Base-by-base conservation (phyloP, 805 yeast species). In the Wickerhamiella shivajii region DNA sequence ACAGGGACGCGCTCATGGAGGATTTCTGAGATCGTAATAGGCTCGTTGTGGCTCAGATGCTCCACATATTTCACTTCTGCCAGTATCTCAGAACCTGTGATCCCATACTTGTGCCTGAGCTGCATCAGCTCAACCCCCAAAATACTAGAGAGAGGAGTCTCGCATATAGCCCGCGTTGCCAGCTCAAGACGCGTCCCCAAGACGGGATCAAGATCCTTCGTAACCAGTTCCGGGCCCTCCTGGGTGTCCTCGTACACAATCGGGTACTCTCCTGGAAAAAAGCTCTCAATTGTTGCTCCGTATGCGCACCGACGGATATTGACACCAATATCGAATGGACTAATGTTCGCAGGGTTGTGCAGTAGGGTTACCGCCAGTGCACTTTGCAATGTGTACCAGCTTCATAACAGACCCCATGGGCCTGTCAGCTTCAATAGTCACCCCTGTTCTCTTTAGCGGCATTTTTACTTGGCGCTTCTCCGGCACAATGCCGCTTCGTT, bases 231-330 rank as follows among this genome's bases (percentile, higher is more conserved):
- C 2, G 20, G 18, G 10, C 25, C 16, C 6, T 24, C 16, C 25
- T 31, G 20, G 5, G 34, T 24, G 12, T 24, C 18, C 15, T 25
- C 25, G 11, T 16, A 16, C 14, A 24, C 18, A 10, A 12, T 10
- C 3, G 27, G 5, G 17, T 14, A 11, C 27, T 5, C 6, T 16
- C 9, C 18, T 8, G 13, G 16, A 11, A 13, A 31, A 29, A 29
- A 31, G 11, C 21, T 24, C 9, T 19, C 18, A 18, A 33, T 17
- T 2, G 28, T 13, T 3, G 24, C 16, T 5, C 37, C 37, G 24
- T 33, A 33, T 2, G 32, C 15, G 6, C 24, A 31, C 11, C 26
- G 28, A 8, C 37, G 27, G 15, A 33, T 33, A 8, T 22, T 32
- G 7, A 18, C 11, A 1, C 32, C 37, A 2, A 27, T 12, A 11